Evolutionary conservation across 768 basidiomycete species (phyloP), one percentile per base, ranked within the genome.

Genomic region (Rubroboletus satanas): DNA sequence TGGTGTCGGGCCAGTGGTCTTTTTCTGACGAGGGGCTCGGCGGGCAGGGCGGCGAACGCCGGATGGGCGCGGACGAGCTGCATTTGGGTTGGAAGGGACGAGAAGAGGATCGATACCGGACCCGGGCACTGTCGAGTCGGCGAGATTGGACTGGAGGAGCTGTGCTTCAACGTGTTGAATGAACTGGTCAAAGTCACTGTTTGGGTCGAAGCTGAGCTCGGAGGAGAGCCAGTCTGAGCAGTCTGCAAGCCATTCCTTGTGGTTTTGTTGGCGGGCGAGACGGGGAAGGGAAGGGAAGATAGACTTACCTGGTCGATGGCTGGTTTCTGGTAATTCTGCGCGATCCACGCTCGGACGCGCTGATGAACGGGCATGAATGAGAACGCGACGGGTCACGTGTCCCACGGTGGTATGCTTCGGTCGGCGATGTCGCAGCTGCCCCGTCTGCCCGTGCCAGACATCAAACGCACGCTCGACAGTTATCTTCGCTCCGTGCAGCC

Each of bases 401-500:
- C 51, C 2, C 37, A 48, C 29, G 12, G 12, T 8, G 39, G 42
- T 38, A 67, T 62, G 66, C n/a, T 49, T 33, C 57, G 63, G 57
- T 54, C 57, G 18, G 50, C 6, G 47, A 65, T 65, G 65, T 62
- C 56, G 14, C 55, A 55, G 23, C 66, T 90, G 33, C 87, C 87
- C 11, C 83, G 90, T 52, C 77, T 97, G 10, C 95, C 95, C 1
- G 81, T 97, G 4, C 94, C 93, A 17, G 79, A 85, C 55, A 79
- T 98, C 2, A 78, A 79, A 32, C 78, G 83, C 62, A 89, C 90
- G 0, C 75, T 98, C 36, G 79, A 88, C 60, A 80, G 78, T 52
- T 98, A 97, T 67, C 72, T 95, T 18, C 79, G 80, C 51, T 88
- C 90, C 17, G 70, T 98, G 2, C 77, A 84, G 49, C 95, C 95